Evolutionary conservation across 2,329 filamentous ascomycete genomes (phyloP), one percentile per base, ranked within the genome.

Genomic region (Tolypocladium ophioglossoides): DNA sequence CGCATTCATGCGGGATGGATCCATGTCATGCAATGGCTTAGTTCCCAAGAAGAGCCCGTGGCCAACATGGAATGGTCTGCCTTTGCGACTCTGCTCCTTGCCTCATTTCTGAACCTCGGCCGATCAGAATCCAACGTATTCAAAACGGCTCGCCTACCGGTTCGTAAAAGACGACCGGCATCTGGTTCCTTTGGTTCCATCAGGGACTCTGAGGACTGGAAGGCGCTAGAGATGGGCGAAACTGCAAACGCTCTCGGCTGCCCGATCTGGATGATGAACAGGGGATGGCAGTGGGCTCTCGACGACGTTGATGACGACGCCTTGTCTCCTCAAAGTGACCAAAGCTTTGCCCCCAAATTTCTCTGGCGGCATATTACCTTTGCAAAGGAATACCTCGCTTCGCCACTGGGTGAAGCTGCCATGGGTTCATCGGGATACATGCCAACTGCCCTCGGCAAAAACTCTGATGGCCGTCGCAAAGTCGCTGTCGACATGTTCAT

Each of bases 241-340:
- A 71, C 72, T 12, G 69, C 71, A 3, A 78, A 76, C 53, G 75
- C 78, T 2, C 65, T 74, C 4, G 73, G 73, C 1, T 78, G 72
- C 56, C 77, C 82, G 1, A 55, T 71, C 4, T 85, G 82, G 82
- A 74, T 85, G 72, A 78, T 82, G 59, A 82, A 74, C 56, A 72
- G 74, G 52, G 79, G 82, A 2, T 92, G 88, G 88, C 76, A 82
- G 40, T 91, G 87, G 87, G 76, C 86, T 44, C 69, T 84, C 52
- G 82, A 87, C 54, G 75, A 80, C 56, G 76, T 79, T 39, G 67
- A 56, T 2, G 63, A 68, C 16, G 68, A 71, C 27, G 47, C 55
- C 4, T 27, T 59, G n/a, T 58, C 59, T 50, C 39, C 63, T 61
- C 58, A 64, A 62, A 52, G 63, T 58, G 57, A 65, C 55, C 50